phyloP scores from a whole-genome alignment of 2,329 filamentous ascomycete genomes.

The Cercospora sp. region DNA sequence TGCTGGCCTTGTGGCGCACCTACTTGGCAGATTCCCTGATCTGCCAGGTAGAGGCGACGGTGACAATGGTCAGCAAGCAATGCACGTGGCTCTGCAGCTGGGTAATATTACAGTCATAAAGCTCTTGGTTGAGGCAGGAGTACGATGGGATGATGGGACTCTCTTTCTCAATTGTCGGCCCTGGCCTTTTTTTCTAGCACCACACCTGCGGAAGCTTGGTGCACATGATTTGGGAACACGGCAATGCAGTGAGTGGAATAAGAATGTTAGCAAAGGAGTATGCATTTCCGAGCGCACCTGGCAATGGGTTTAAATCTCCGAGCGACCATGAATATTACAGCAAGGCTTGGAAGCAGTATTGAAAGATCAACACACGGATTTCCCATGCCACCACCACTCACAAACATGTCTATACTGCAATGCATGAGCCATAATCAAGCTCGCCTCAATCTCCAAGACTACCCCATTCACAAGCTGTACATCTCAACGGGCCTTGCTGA shows the following conservation, averaged over 20 bases:
- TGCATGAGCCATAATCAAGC: background rate
- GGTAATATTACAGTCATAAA: background rate
- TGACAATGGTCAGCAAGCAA: background rate
- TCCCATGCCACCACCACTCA: background rate
- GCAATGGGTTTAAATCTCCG: background rate
- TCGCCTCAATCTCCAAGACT: too few species aligned
- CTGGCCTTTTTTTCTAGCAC: too few species aligned
- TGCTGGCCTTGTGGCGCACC: background rate
- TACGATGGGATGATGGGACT: background rate
- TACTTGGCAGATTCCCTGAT: conserved; percentile 1
- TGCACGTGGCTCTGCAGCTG: background rate
- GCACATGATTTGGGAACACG: too few species aligned
- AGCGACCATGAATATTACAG: background rate
- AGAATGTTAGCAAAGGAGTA: background rate
- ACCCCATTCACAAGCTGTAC: background rate
- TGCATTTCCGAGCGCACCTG: background rate
- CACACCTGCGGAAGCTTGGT: too few species aligned
- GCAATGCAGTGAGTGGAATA: too few species aligned
- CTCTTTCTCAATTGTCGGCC: background rate
- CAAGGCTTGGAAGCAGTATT: background rate
- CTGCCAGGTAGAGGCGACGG: background rate
- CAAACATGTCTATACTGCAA: background rate
- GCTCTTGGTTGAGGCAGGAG: background rate
- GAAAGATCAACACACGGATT: background rate
- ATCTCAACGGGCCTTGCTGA: background rate